phyloP scores from a whole-genome alignment of 1,284 basidiomycete species.

The Boletus holoroseus region DNA sequence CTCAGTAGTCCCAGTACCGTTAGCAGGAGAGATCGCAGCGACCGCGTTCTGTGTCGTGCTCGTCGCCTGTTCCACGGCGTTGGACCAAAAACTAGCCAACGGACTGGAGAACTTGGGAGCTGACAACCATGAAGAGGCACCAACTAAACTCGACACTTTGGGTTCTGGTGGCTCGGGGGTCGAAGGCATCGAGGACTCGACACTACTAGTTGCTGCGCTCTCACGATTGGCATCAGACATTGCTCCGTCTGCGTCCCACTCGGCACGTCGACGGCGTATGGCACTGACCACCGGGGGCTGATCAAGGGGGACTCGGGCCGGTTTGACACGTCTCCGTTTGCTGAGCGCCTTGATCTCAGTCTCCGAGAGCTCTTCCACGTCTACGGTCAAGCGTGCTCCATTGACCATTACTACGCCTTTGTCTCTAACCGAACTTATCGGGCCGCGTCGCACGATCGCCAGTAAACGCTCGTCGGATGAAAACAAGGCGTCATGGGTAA shows the following conservation, averaged over 20 bases:
- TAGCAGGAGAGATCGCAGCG: conserved; percentile 60
- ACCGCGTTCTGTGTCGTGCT: conserved; percentile 67
- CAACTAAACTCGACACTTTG: conserved; percentile 4
- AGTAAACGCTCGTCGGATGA: conserved; percentile 73
- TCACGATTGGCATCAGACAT: conserved; percentile 14
- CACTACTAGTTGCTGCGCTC: conserved; percentile 21
- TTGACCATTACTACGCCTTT: conserved; percentile 85
- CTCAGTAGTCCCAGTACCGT: conserved; percentile 33
- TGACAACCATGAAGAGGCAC: conserved; percentile 39
- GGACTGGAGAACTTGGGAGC: conserved; percentile 66
- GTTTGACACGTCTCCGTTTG: conserved; percentile 84
- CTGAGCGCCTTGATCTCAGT: conserved; percentile 80
- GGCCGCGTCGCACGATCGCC: conserved; percentile 73
- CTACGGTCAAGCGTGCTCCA: conserved; percentile 81
- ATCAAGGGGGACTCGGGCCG: conserved; percentile 84
- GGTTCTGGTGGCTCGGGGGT: conserved; percentile 21
- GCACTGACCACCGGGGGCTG: conserved; percentile 79
- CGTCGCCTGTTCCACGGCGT: conserved; percentile 68
- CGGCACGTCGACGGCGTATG: conserved; percentile 61
- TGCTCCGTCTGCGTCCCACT: conserved; percentile 50
- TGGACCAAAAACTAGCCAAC: conserved; percentile 65
- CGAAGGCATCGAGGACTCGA: conserved; percentile 26
- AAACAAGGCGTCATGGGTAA: conserved; percentile 80
- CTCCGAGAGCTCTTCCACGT: conserved; percentile 86
- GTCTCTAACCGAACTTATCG: conserved; percentile 53